Evolutionary conservation across 2,329 filamentous ascomycete genomes (phyloP).

Genomic region (Ascochyta lentis): DNA sequence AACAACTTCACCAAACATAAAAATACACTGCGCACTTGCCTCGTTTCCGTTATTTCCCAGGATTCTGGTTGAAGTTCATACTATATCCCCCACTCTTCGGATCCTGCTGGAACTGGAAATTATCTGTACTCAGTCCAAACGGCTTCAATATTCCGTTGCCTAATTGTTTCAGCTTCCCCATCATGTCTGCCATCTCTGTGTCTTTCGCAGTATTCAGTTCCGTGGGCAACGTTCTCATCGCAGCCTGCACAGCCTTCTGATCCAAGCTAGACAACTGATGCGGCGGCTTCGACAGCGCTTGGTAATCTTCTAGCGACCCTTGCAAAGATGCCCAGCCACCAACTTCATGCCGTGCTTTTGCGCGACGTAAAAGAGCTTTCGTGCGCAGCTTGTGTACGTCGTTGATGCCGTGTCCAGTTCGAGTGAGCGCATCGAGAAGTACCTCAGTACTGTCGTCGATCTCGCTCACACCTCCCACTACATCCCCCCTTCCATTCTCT

Average conservation of each 20-base stretch:
- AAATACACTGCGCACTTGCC: not conserved
- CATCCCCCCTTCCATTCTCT: slow-evolving; percentile 54
- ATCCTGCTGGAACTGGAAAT: slow-evolving; percentile 93
- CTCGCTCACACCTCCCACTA: slow-evolving; percentile 63
- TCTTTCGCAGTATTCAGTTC: slow-evolving; percentile 80
- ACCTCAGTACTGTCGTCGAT: slow-evolving; percentile 57
- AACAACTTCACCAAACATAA: not conserved
- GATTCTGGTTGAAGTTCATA: slow-evolving; percentile 76
- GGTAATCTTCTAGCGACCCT: slow-evolving; percentile 82
- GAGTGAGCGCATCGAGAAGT: slow-evolving; percentile 40
- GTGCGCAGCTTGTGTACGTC: slow-evolving; percentile 79
- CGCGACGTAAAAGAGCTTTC: slow-evolving; percentile 83
- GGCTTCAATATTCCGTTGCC: slow-evolving; percentile 92
- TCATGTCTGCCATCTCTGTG: slow-evolving; percentile 92
- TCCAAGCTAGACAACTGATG: slow-evolving; percentile 69
- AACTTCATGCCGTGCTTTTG: slow-evolving; percentile 72
- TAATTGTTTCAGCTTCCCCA: slow-evolving; percentile 91
- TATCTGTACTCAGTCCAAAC: slow-evolving; percentile 91
- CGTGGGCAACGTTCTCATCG: slow-evolving; percentile 70
- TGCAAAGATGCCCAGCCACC: slow-evolving; percentile 82
- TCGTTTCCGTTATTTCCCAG: slow-evolving; percentile 13
- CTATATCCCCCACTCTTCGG: slow-evolving; percentile 90
- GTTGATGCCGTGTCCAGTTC: slow-evolving; percentile 47
- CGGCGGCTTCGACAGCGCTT: slow-evolving; percentile 63
- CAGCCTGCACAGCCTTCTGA: slow-evolving; percentile 68